Base-by-base conservation (phyloP, 2,329 filamentous ascomycete species). In the Apiospora koreana region DNA sequence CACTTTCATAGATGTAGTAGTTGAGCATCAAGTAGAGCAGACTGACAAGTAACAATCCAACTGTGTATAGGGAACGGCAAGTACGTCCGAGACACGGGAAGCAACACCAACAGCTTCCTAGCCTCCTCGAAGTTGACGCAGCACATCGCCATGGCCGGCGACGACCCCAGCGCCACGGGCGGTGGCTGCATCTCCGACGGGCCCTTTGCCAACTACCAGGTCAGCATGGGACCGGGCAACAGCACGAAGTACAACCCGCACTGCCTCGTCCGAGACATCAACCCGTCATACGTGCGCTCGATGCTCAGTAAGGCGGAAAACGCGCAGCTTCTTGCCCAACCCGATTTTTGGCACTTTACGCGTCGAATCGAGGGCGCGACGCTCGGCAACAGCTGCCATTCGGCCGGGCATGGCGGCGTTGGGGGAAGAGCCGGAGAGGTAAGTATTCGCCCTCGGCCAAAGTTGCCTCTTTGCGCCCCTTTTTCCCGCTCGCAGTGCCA, bases 201-300 rank as follows among this genome's bases (percentile, higher is more conserved):
- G 28, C 76, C 77, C 16, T 80, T 80, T 69, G 65, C 70, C 9
- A 75, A 77, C 68, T 71, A 76, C 38, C 74, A 73, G 1, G 73
- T 78, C 50, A 76, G 77, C 23, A 76, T 80, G 69, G 76, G 80
- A 42, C 79, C 77, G 6, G 75, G 76, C 14, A 69, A 71, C n/a
- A 68, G 71, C 69, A 75, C 73, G 7, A 69, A 69, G 16, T 77
- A 81, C 46, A 77, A 72, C 68, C 79, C 79, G 7, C 79, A 75
- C 69, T 81, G 80, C 68, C 69, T 81, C 41, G 74, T 75, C 10
- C 76, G 80, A 43, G 79, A 81, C 68, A 71, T 81, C 12, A 77
- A 75, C 31, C 76, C 74, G 16, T 68, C 42, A 23, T 54, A 77
- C 14, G 74, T 73, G 62, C 45, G 70, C 28, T 66, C 69, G 43